Evolutionary conservation across 495 filamentous ascomycete species (phyloP).

Genomic region (Aspergillus heteromorphus): DNA sequence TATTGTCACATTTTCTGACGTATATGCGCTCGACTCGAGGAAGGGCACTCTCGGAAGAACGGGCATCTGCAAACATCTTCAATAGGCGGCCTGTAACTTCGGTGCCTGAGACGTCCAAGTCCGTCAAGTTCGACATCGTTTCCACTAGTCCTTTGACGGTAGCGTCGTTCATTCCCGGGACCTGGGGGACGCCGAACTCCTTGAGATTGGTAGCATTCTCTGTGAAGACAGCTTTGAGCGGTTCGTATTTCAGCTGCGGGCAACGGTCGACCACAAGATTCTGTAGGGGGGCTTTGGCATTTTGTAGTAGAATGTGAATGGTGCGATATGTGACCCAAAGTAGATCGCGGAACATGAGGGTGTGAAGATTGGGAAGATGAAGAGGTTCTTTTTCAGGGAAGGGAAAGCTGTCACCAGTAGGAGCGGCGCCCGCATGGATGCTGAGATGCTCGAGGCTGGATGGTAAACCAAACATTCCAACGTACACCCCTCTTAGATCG

Average conservation of each 20-base stretch:
- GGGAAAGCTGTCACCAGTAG: conserved; percentile 7
- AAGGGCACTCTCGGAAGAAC: neutral
- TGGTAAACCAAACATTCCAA: conserved; percentile 21
- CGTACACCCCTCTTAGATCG: conserved; percentile 25
- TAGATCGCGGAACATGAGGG: conserved; percentile 27
- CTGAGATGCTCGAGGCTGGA: conserved; percentile 28
- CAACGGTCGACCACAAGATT: conserved; percentile 28
- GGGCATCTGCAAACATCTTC: conserved; percentile 27
- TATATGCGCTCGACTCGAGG: neutral
- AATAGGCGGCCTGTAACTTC: conserved; percentile 29
- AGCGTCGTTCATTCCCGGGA: conserved; percentile 20
- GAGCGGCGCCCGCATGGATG: conserved; percentile 22
- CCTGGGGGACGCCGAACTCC: conserved; percentile 25
- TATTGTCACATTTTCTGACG: neutral
- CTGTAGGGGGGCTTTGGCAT: conserved; percentile 21
- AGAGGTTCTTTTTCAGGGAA: conserved; percentile 5
- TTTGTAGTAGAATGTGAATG: conserved; percentile 14
- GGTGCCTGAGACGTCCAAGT: conserved; percentile 32
- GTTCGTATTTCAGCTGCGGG: conserved; percentile 9
- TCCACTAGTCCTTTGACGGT: conserved; percentile 10
- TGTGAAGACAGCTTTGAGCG: conserved; percentile 5
- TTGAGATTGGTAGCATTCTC: conserved; percentile 17
- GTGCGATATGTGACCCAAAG: conserved; percentile 19
- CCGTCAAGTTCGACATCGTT: conserved; percentile 20
- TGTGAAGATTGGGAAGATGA: conserved; percentile 26